These are phyloP conservation scores for Pisolithus albus DNA, from an alignment of 768 basidiomycete species.

Conservation along the genomic window DNA sequence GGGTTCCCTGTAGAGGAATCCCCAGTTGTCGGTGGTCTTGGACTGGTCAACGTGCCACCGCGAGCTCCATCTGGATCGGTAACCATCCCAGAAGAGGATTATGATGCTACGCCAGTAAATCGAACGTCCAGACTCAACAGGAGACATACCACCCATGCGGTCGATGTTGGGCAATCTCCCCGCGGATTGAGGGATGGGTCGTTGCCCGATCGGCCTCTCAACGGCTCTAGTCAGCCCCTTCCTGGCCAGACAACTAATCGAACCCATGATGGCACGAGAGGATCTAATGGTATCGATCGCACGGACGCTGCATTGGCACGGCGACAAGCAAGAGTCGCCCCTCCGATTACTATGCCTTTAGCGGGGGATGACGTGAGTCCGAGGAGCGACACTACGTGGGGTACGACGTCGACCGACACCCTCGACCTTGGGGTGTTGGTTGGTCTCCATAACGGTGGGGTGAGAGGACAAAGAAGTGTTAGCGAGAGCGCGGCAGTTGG, in stretches of 20 bases:
- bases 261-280: slow-evolving; percentile 12
- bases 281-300: slow-evolving; percentile 10
- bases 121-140: slow-evolving; percentile 15
- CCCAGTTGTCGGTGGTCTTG: slow-evolving; percentile 22
- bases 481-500: slow-evolving; percentile 15
- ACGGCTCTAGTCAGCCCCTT: slow-evolving; percentile 13
- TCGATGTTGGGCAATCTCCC: slow-evolving; percentile 13
- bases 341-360: slow-evolving; percentile 11
- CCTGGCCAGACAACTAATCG: slow-evolving; percentile 12
- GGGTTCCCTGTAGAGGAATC: slow-evolving; percentile 26
- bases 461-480: slow-evolving; percentile 19
- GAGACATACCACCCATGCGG: slow-evolving; percentile 19
- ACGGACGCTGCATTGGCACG: not conserved
- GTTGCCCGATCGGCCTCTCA: slow-evolving; percentile 7
- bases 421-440: slow-evolving; percentile 22
- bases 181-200: slow-evolving; percentile 13
- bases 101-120: slow-evolving; percentile 17
- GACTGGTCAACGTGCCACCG: slow-evolving; percentile 22
- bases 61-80: slow-evolving; percentile 17
- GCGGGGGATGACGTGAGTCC: slow-evolving; percentile 20
- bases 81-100: slow-evolving; percentile 21
- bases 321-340: slow-evolving; percentile 7
- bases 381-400: slow-evolving; percentile 31
- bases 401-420: slow-evolving; percentile 26
- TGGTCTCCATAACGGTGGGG: slow-evolving; percentile 26